Conservation (phyloP, 768 basidiomycete genomes). For the Auriscalpium orientale region DNA sequence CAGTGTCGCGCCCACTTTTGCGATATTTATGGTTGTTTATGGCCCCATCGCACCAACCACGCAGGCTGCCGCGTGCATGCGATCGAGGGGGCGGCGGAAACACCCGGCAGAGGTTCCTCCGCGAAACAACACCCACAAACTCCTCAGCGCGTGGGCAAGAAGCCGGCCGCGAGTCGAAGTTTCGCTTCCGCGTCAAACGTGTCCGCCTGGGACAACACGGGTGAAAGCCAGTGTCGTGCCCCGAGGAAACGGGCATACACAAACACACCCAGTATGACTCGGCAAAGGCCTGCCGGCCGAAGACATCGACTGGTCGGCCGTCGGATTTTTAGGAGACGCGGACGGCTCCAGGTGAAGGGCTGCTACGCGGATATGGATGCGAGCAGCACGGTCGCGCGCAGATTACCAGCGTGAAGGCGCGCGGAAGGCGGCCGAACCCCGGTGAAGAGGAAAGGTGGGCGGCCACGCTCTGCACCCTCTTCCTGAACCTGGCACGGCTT, state of each 20-base stretch:
- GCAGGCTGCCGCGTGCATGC: slow-evolving; percentile 35
- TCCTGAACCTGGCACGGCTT: slow-evolving; percentile 2
- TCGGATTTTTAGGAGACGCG: no score
- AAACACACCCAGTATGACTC: no score
- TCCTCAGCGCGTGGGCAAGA: slow-evolving; percentile 46
- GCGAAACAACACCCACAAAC: slow-evolving; percentile 45
- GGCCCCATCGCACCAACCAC: slow-evolving; percentile 61
- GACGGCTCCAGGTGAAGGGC: background rate
- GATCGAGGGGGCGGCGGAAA: slow-evolving; percentile 33
- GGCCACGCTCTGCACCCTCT: slow-evolving; percentile 7
- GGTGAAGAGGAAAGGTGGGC: slow-evolving; percentile 12
- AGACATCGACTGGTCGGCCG: background rate
- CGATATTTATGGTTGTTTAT: slow-evolving; percentile 64
- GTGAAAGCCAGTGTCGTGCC: background rate
- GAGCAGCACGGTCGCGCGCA: slow-evolving; percentile 24
- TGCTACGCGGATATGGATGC: background rate
- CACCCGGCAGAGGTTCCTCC: slow-evolving; percentile 27
- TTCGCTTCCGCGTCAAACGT: slow-evolving; percentile 23
- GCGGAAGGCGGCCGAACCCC: slow-evolving; percentile 24
- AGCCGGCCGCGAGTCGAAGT: slow-evolving; percentile 31
- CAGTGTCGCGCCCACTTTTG: slow-evolving; percentile 71
- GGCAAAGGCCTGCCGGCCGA: background rate
- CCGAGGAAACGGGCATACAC: background rate
- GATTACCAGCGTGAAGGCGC: slow-evolving; percentile 24
- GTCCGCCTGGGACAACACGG: background rate